These are phyloP conservation scores for Antrodiella citrinella DNA, from an alignment of 768 basidiomycete species.

Conservation along the genomic window DNA sequence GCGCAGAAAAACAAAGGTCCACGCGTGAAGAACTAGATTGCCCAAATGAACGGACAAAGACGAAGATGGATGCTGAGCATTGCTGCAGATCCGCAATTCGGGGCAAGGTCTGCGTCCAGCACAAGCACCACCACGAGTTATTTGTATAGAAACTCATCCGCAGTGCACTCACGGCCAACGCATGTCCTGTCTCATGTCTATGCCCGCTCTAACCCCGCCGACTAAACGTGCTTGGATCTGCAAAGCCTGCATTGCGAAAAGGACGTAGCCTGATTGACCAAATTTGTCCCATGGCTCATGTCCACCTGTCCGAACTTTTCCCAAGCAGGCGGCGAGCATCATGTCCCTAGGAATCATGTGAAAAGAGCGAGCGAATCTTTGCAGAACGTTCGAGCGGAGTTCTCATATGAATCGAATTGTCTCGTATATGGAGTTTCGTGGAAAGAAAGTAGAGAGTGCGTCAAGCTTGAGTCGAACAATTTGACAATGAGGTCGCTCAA, in stretches of 20 bases:
- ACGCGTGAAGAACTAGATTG: neutral
- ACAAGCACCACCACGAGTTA: neutral
- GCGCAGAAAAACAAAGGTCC: neutral
- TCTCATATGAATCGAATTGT: too few relatives aligned
- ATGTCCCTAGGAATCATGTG: too few relatives aligned
- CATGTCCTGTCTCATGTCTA: neutral
- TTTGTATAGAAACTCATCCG: neutral
- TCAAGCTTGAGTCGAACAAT: too few relatives aligned
- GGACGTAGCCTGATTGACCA: neutral
- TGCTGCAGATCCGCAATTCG: neutral
- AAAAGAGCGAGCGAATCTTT: too few relatives aligned
- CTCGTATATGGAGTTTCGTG: too few relatives aligned
- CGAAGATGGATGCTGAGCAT: neutral
- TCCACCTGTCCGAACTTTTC: neutral
- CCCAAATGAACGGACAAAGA: neutral
- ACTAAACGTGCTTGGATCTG: neutral
- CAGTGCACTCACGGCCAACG: neutral
- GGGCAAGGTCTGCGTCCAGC: neutral
- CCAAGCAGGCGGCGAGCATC: too few relatives aligned
- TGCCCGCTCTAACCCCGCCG: neutral
- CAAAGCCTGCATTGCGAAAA: neutral
- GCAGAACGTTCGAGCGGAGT: too few relatives aligned
- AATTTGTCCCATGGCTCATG: neutral
- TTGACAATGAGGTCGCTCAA: too few relatives aligned
- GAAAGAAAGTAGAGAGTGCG: too few relatives aligned